Conservation (phyloP, 75 land plant species). For the Pseudotsuga menziesii region DNA sequence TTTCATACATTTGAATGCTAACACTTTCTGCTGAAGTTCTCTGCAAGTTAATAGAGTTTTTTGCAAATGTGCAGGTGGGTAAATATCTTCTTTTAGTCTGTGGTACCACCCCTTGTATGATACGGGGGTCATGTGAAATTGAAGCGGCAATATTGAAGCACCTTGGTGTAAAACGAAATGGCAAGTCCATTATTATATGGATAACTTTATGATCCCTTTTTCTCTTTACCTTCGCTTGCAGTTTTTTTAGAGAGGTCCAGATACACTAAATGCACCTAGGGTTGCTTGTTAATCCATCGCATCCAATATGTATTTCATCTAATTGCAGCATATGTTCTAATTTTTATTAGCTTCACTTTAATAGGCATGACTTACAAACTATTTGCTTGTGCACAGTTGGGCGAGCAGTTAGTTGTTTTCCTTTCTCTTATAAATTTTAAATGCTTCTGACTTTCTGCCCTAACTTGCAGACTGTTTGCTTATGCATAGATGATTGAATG, state of each 20-base stretch:
- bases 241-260: background rate
- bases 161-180: slow-evolving; percentile 86
- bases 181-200: slow-evolving; percentile 20
- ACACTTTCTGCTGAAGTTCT: background rate
- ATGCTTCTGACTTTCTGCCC: too few species aligned
- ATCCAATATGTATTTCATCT: background rate
- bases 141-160: slow-evolving; percentile 89
- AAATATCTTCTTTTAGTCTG: slow-evolving; percentile 44
- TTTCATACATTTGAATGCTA: background rate
- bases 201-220: background rate
- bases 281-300: background rate
- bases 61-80: too few species aligned
- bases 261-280: background rate
- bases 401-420: background rate
- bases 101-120: slow-evolving; percentile 98
- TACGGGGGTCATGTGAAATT: slow-evolving; percentile 92
- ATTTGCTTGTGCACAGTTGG: background rate
- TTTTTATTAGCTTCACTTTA: background rate
- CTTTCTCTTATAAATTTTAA: background rate
- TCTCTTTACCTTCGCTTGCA: background rate
- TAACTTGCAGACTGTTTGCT: too few species aligned
- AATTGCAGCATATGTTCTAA: background rate
- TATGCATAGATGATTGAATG: too few species aligned
- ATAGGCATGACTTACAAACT: background rate
- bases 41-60: slow-evolving; percentile 93